A percentile compares a stretch with the other conserved stretches of the same genome.
Conservation (phyloP, 768 basidiomycete genomes). For the Pisolithus marmoratus region DNA sequence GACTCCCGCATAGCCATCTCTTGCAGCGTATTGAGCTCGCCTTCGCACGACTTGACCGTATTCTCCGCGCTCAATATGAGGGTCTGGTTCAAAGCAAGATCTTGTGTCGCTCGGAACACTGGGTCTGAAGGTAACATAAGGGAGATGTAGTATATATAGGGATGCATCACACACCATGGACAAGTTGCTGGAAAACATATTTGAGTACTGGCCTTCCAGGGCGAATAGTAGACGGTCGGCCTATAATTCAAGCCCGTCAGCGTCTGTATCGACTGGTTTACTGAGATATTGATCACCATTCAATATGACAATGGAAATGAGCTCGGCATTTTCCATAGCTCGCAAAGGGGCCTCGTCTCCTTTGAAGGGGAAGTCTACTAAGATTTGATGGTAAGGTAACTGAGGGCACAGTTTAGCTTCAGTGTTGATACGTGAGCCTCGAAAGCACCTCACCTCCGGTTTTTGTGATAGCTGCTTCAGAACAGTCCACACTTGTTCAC, state of each 20-base stretch:
- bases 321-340: conserved; percentile 82
- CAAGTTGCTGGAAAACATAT: conserved; percentile 79
- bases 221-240: conserved; percentile 75
- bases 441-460: conserved; percentile 46
- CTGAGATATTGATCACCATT: conserved; percentile 46
- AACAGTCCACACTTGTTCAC: conserved; percentile 84
- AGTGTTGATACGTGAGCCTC: conserved; percentile 15
- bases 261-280: neutral
- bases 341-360: conserved; percentile 79
- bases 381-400: conserved; percentile 77
- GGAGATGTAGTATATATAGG: neutral
- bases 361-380: conserved; percentile 86
- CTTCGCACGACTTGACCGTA: conserved; percentile 66
- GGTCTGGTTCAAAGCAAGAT: conserved; percentile 74
- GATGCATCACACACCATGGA: conserved; percentile 49
- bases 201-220: conserved; percentile 90
- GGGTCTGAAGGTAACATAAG: conserved; percentile 42
- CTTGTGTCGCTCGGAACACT: conserved; percentile 75
- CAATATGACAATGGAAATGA: conserved; percentile 73
- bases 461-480: conserved; percentile 65
- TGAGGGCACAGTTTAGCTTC: conserved; percentile 20
- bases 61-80: conserved; percentile 52
- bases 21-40: conserved; percentile 64
- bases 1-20: conserved; percentile 52
- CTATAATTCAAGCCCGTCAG: conserved; percentile 30